Percentiles rank a stretch among this genome's conserved stretches.
Evolutionary conservation across 1,139 yeast genomes (phyloP).

Genomic region (Scheffersomyces titani): DNA sequence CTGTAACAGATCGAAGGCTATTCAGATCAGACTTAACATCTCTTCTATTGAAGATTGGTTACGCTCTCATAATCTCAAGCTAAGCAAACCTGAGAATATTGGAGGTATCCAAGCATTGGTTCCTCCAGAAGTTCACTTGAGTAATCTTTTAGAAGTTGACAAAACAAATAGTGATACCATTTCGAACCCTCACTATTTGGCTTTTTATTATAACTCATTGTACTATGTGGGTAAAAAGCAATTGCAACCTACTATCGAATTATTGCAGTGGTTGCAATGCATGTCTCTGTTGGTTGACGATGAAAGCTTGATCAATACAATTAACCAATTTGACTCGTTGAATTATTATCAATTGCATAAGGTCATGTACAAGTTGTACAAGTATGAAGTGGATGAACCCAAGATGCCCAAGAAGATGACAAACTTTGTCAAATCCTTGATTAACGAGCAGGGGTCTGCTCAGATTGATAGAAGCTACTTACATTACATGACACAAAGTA

Average conservation of each 20-base stretch:
- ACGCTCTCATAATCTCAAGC: slow-evolving; percentile 69
- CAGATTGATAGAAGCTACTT: slow-evolving; percentile 34
- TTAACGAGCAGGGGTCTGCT: slow-evolving; percentile 40
- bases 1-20: slow-evolving; percentile 79
- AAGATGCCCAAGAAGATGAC: slow-evolving; percentile 53
- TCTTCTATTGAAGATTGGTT: slow-evolving; percentile 94
- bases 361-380: slow-evolving; percentile 67
- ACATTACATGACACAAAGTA: slow-evolving; percentile 47
- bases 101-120: slow-evolving; percentile 25
- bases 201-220: slow-evolving; percentile 57
- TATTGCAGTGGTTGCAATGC: slow-evolving; percentile 89
- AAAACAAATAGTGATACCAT: slow-evolving; percentile 4
- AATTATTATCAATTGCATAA: slow-evolving; percentile 73
- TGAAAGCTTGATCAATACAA: slow-evolving; percentile 57
- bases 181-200: slow-evolving; percentile 32
- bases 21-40: slow-evolving; percentile 83
- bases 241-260: slow-evolving; percentile 72
- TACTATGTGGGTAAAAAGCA: slow-evolving; percentile 64
- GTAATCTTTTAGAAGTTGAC: slow-evolving; percentile 21
- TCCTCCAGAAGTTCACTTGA: slow-evolving; percentile 17
- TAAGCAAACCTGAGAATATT: slow-evolving; percentile 38
- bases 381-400: slow-evolving; percentile 80
- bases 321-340: slow-evolving; percentile 57
- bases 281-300: slow-evolving; percentile 63
- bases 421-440: slow-evolving; percentile 33